These are phyloP conservation scores for Byssothecium circinans DNA, from an alignment of 2,329 filamentous ascomycete species.

Conservation along the genomic window DNA sequence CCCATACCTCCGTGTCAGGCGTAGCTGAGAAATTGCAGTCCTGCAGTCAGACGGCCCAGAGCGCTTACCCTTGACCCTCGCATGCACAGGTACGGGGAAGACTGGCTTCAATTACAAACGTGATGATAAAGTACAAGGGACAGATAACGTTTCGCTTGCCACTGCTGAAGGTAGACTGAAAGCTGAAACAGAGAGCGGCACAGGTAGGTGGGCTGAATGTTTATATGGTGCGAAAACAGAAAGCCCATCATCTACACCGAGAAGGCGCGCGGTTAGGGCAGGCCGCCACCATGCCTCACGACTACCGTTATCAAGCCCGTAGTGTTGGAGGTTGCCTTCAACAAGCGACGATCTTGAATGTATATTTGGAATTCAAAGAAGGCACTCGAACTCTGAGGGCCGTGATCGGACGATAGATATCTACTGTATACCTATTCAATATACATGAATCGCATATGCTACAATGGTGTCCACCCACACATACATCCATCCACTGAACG, in stretches of 20 bases:
- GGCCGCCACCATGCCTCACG: not conserved
- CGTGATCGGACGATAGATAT: not conserved
- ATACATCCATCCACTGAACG: not conserved
- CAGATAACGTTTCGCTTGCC: not conserved
- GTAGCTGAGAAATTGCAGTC: too few relatives aligned
- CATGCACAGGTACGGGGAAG: not conserved
- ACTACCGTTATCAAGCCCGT: not conserved
- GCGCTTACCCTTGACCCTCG: too few relatives aligned
- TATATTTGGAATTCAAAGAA: not conserved
- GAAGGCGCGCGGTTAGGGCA: slow-evolving; percentile 8
- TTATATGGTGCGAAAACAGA: too few relatives aligned
- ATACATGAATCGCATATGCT: not conserved
- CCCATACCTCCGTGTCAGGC: too few relatives aligned
- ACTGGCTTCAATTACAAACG: not conserved
- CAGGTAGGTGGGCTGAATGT: not conserved
- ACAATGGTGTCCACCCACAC: not conserved
- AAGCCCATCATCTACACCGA: not conserved
- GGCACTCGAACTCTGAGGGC: not conserved
- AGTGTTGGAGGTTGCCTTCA: not conserved
- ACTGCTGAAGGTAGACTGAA: not conserved
- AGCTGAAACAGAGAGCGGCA: not conserved
- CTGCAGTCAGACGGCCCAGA: too few relatives aligned
- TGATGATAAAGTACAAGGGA: not conserved
- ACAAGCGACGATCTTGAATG: not conserved
- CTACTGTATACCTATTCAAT: not conserved